These are phyloP conservation scores for Xylaria sp. DNA, from an alignment of 2,329 filamentous ascomycete species.

Conservation along the genomic window DNA sequence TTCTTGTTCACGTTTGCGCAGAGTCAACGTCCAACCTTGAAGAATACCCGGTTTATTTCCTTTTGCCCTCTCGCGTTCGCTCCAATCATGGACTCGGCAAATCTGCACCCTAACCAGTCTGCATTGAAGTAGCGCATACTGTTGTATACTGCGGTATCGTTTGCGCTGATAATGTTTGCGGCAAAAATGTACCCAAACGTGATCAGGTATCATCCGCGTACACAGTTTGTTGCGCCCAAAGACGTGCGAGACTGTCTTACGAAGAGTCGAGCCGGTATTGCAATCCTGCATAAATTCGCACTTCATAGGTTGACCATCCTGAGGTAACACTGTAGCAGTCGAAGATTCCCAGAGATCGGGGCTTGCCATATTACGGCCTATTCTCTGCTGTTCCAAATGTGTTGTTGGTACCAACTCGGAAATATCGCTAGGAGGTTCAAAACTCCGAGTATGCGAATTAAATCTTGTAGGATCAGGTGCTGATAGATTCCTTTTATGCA, in stretches of 20 bases:
- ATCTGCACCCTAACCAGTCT: constrained; percentile 72
- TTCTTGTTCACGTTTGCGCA: constrained; percentile 72
- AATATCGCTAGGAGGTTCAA: constrained; percentile 42
- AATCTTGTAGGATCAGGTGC: constrained; percentile 58
- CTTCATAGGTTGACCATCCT: constrained; percentile 40
- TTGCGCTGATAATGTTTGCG: constrained; percentile 84
- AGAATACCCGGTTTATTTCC: constrained; percentile 57
- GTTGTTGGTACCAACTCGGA: constrained; percentile 46
- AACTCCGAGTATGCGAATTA: constrained; percentile 37
- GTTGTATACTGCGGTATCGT: constrained; percentile 72
- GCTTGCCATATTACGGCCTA: constrained; percentile 40
- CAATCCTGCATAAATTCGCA: constrained; percentile 69
- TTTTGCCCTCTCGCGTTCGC: constrained; percentile 56
- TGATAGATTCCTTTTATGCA: constrained; percentile 62
- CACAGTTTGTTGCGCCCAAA: constrained; percentile 85
- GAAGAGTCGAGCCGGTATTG: constrained; percentile 67
- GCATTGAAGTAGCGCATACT: constrained; percentile 71
- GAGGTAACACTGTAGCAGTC: not conserved
- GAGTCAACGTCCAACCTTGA: constrained; percentile 68
- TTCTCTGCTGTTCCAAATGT: constrained; percentile 39
- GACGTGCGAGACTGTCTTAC: constrained; percentile 83
- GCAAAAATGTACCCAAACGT: constrained; percentile 80
- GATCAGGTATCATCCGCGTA: constrained; percentile 74
- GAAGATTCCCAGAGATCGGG: not conserved
- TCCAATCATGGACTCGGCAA: constrained; percentile 71